Conservation (phyloP, 2,329 filamentous ascomycete genomes). For the Fusarium solani-melongenae region DNA sequence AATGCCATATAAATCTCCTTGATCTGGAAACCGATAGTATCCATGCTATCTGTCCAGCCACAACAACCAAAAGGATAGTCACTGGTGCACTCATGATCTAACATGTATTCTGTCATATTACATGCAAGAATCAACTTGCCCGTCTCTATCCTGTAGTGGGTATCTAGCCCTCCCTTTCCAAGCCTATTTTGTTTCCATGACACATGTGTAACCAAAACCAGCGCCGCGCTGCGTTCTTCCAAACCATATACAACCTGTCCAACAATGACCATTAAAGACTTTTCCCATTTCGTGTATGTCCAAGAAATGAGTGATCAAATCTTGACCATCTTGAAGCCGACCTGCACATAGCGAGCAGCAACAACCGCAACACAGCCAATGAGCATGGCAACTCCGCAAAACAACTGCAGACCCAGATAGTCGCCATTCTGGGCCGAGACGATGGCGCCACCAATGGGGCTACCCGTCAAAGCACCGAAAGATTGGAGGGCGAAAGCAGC, state of each 20-base stretch:
- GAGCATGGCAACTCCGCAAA: conserved; percentile 66
- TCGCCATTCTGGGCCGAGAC: conserved; percentile 61
- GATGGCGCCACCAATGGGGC: conserved; percentile 74
- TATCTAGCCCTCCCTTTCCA: background rate
- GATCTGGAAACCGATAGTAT: background rate
- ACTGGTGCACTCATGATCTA: background rate
- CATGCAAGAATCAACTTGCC: background rate
- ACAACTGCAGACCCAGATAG: conserved; percentile 72
- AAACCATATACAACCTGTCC: background rate
- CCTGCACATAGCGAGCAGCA: conserved; percentile 49
- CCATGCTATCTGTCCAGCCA: background rate
- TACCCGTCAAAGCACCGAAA: conserved; percentile 73
- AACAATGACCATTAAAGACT: background rate
- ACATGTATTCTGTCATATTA: background rate
- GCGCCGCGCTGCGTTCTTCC: background rate
- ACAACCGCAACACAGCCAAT: conserved; percentile 44
- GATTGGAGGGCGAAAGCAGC: conserved; percentile 70
- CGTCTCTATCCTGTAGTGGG: background rate
- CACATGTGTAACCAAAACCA: background rate
- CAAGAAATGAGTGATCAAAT: conserved; percentile 39
- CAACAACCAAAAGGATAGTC: background rate
- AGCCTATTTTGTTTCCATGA: background rate
- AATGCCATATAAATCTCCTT: background rate
- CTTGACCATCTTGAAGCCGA: conserved; percentile 49
- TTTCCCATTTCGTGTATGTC: background rate